Evolutionary conservation across 306 rosid genomes (phyloP).

Genomic region (Gynostemma pentaphyllum): DNA sequence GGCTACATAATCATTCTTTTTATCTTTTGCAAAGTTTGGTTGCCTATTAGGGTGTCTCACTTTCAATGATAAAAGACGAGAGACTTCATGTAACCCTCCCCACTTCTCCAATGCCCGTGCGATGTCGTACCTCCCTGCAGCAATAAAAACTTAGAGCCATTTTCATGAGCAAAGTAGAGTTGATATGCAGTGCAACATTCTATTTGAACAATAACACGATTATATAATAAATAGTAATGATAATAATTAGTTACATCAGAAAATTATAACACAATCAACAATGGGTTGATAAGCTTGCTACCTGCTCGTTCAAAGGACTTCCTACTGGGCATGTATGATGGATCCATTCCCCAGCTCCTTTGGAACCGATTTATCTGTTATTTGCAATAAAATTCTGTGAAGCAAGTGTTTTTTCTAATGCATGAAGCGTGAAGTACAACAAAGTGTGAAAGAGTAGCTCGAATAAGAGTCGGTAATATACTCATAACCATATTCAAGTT

Average conservation of each 20-base stretch:
- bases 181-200: too few relatives aligned
- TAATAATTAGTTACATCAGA: too few relatives aligned
- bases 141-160: too few relatives aligned
- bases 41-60: slow-evolving; percentile 55
- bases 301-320: slow-evolving; percentile 97
- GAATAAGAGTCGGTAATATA: not conserved
- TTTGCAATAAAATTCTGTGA: not conserved
- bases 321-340: slow-evolving; percentile 81
- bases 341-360: slow-evolving; percentile 94
- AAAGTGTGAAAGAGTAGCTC: not conserved
- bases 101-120: slow-evolving; percentile 89
- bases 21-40: slow-evolving; percentile 31
- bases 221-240: too few relatives aligned
- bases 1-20: slow-evolving; percentile 25
- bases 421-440: not conserved
- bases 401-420: not conserved
- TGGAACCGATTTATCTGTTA: slow-evolving; percentile 71
- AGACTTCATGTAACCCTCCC: slow-evolving; percentile 93
- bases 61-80: slow-evolving; percentile 71
- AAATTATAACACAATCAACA: too few relatives aligned
- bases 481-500: not conserved
- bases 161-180: too few relatives aligned
- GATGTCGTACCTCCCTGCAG: slow-evolving; percentile 69
- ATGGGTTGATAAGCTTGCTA: slow-evolving; percentile 4
- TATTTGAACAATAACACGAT: too few relatives aligned